Evolutionary conservation across 768 basidiomycete genomes (phyloP).

Genomic region (Hypsizygus marmoreus): DNA sequence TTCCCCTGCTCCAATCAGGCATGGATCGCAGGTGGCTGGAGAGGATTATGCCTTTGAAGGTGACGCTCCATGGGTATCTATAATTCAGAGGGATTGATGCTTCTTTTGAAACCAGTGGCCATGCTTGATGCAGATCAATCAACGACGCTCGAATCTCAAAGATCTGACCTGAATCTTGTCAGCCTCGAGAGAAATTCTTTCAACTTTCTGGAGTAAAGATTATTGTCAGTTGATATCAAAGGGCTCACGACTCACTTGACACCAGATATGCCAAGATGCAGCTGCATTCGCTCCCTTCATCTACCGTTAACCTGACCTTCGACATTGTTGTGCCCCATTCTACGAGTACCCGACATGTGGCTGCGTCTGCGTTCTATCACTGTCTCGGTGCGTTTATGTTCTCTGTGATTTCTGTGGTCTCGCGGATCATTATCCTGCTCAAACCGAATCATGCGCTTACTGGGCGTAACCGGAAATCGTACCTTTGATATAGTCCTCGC

Average conservation of each 20-base stretch:
- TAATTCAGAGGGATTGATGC: constrained; percentile 15
- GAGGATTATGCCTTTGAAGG: constrained; percentile 74
- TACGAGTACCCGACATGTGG: constrained; percentile 75
- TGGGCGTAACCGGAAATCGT: constrained; percentile 4
- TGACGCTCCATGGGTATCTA: constrained; percentile 26
- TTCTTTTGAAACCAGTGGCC: constrained; percentile 12
- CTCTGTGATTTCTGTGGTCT: background rate
- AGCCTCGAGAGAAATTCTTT: constrained; percentile 75
- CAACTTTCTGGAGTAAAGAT: constrained; percentile 76
- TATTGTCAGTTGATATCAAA: background rate
- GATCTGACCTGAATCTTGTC: constrained; percentile 54
- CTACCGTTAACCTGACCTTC: constrained; percentile 53
- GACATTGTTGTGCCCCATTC: constrained; percentile 64
- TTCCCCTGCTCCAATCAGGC: constrained; percentile 54
- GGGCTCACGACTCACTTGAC: constrained; percentile 15
- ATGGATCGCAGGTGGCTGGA: constrained; percentile 43
- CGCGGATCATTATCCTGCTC: background rate
- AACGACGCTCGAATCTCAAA: constrained; percentile 45
- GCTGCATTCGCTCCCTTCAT: constrained; percentile 54
- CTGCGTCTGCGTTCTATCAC: constrained; percentile 82
- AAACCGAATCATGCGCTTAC: constrained; percentile 3
- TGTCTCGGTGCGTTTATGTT: constrained; percentile 62
- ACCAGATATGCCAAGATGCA: constrained; percentile 80
- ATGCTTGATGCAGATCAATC: constrained; percentile 23
- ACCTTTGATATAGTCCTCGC: constrained; percentile 56